Base-by-base conservation (phyloP, 768 basidiomycete species). In the Russula sp. region DNA sequence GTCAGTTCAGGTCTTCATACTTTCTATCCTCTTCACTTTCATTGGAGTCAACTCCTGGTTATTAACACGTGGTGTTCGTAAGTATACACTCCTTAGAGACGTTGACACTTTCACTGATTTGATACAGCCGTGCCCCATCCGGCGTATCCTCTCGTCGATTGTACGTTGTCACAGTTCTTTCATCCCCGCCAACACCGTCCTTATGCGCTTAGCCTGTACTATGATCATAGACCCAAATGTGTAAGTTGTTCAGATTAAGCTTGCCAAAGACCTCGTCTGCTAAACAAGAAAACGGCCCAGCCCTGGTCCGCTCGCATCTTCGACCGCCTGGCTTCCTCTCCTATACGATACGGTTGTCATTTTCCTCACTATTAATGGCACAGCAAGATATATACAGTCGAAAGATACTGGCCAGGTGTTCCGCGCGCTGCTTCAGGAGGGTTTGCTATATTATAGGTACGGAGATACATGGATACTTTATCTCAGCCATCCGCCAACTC, bases 31-130 rank as follows among this genome's bases (percentile, higher is more conserved):
- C 43, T 8, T 77, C 11, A 20, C 34, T 5, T 79, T 81, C 70
- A 73, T 79, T n/a, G 70, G 66, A 4, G 69, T 81, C 64, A 84
- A 82, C 61, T 74, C 75, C 0, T 86, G 79, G 80, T 71, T 87
- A n/a, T 73, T 87, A 20, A 75, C 76, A 32, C 65, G 71, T 16
- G 84, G 77, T 0, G 65, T 76, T 73, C 73, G 85, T 86, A 63
- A 13, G 82, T 69, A 43, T 34, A 16, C 38, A 6, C 29, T 39
- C 16, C 2, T 36, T 35, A 13, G 11, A 10, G 25, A 61, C 57
- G 13, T 38, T 10, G 3, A 52, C 22, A 60, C 60, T 8, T 18
- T 16, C n/a, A 10, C 34, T 16, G 4, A 49, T 29, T 29, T 32
- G 8, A n/a, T 38, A 39, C 35, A 63, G 56, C 63, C 2, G 61